Conservation (phyloP, 1,284 basidiomycete genomes). For the Cystobasidium pallidum region DNA sequence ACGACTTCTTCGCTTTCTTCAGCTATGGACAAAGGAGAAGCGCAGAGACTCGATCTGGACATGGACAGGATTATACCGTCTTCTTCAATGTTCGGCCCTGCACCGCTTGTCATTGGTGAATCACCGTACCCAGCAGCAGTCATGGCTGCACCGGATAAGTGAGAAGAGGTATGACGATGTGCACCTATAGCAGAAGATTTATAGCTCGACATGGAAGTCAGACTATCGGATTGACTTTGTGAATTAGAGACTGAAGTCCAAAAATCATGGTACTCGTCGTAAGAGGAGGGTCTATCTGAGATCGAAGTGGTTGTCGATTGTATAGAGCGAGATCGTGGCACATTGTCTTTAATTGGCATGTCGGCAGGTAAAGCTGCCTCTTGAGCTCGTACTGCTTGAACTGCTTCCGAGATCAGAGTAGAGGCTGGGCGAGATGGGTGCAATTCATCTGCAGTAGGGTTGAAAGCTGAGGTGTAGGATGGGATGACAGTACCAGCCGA, state of each 20-base stretch:
- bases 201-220: slow-evolving; percentile 29
- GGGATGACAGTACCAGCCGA: slow-evolving; percentile 19
- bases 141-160: background rate
- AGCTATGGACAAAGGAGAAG: slow-evolving; percentile 27
- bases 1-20: slow-evolving; percentile 14
- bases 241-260: slow-evolving; percentile 23
- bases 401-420: background rate
- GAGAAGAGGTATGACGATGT: slow-evolving; percentile 13
- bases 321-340: background rate
- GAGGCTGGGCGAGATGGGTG: background rate
- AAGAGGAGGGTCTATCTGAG: slow-evolving; percentile 17
- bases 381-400: background rate
- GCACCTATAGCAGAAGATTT: background rate
- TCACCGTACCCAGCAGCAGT: background rate
- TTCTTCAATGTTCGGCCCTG: background rate
- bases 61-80: slow-evolving; percentile 29
- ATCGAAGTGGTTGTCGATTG: slow-evolving; percentile 11
- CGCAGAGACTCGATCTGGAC: slow-evolving; percentile 19
- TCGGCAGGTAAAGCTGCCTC: background rate
- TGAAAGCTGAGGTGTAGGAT: slow-evolving; percentile 13
- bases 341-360: background rate
- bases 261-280: slow-evolving; percentile 25
- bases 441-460: background rate
- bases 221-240: slow-evolving; percentile 31
- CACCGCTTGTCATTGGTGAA: background rate